Base-by-base conservation (phyloP, 2,329 filamentous ascomycete species). In the Xylaria digitata region DNA sequence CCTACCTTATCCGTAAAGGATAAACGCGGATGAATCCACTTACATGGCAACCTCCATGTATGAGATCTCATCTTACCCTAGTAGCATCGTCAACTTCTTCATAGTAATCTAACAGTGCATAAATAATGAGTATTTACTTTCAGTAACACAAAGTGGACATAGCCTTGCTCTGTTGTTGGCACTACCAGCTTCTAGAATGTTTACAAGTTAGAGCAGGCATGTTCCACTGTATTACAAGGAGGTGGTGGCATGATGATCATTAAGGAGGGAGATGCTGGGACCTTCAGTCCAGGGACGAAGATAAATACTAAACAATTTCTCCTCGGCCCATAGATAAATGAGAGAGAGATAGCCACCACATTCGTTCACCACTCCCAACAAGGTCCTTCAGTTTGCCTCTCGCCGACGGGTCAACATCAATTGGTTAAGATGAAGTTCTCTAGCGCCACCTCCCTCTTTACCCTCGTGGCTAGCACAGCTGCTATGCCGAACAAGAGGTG, bases 401-500 rank as follows among this genome's bases (percentile, higher is more conserved):
- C 50, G 1, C 15, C 59, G 13, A 26, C 8, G 15, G 45, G 45
- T 17, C 1, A 11, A 15, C 45, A n/a, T 13, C 9, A 30, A 7
- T 26, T 30, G 5, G 43, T n/a, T 37, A 56, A 55, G 30, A 66
- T 66, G 64, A 66, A 54, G 53, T 50, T 62, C 60, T 52, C 37
- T 15, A 45, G 15, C 23, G 42, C 57, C 17, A 8, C 32, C n/a
- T 66, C 62, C 17, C 30, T 59, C 17, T 53, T 68, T 11, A 62
- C 62, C 21, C 9, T 66, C 30, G 54, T 54, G 11, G 53, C 37
- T 32, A 26, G 32, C 26, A 48, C 30, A 21, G 30, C 26, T n/a
- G 58, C 62, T 34, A 34, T 52, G 48, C 17, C 68, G 26, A 46
- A 30, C 67, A 57, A 63, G 63, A 15, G 61, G 61, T 42, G 32